Conservation (phyloP, 1,284 basidiomycete species). For the Tetrapyrgos nigripes region DNA sequence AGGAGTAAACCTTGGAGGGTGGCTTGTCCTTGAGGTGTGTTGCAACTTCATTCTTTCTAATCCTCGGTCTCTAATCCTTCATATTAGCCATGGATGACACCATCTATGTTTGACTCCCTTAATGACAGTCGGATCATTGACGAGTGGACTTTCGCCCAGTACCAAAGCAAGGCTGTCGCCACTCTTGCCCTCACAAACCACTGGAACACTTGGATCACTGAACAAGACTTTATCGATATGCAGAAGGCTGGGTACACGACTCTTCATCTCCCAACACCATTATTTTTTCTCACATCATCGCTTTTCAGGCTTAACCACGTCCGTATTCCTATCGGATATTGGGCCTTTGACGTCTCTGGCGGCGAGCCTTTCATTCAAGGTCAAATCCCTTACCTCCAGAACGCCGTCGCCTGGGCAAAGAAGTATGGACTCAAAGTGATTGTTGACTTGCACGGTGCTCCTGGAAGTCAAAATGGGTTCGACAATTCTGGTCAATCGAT, state of each 20-base stretch:
- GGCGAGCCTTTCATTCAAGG: conserved; percentile 90
- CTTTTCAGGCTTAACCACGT: conserved; percentile 76
- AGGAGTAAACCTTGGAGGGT: conserved; percentile 81
- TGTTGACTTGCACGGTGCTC: conserved; percentile 84
- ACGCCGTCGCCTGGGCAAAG: conserved; percentile 81
- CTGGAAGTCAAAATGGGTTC: conserved; percentile 84
- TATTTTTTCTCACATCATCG: conserved; percentile 22
- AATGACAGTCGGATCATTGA: conserved; percentile 65
- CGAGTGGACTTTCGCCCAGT: conserved; percentile 85
- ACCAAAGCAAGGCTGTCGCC: conserved; percentile 59
- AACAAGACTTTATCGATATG: conserved; percentile 76
- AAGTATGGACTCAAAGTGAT: conserved; percentile 83
- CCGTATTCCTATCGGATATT: conserved; percentile 89
- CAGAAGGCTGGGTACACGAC: conserved; percentile 69
- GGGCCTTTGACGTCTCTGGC: conserved; percentile 85
- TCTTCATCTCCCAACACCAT: conserved; percentile 14
- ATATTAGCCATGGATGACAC: conserved; percentile 82
- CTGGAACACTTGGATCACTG: conserved; percentile 85
- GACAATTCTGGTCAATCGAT: conserved; percentile 85
- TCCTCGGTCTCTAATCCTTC: background rate
- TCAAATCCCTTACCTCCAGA: conserved; percentile 71
- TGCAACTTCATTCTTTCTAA: conserved; percentile 1
- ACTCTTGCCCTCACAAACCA: conserved; percentile 61
- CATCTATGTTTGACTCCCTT: conserved; percentile 83
- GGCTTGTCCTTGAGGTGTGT: conserved; percentile 80